Percentiles rank a stretch among this genome's conserved stretches.
Conservation (phyloP, 1,284 basidiomycete genomes). For the Cutaneotrichosporon sp. region DNA sequence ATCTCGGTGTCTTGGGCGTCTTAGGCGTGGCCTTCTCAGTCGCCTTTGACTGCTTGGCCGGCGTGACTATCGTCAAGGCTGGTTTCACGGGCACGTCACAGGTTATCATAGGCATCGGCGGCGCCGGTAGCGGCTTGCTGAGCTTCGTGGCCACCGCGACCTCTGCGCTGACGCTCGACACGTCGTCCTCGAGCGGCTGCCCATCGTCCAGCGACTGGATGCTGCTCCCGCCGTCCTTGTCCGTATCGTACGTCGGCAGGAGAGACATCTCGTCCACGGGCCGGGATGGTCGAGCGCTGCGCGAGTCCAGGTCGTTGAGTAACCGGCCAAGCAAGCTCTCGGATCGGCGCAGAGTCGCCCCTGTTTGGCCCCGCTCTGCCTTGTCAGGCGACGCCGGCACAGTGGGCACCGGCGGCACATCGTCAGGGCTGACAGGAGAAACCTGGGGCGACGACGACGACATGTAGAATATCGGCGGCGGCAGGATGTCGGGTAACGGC, state of each 20-base stretch:
- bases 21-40: no score
- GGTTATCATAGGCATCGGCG: no score
- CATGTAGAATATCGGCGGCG: no score
- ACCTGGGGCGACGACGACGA: no score
- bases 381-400: no score
- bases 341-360: constrained; percentile 4
- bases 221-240: background rate
- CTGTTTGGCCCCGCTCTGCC: no score
- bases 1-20: no score
- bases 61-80: background rate
- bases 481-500: no score
- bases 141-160: no score
- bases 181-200: background rate
- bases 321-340: constrained; percentile 15
- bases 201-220: background rate
- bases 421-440: background rate
- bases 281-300: constrained; percentile 7
- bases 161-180: no score
- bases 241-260: background rate
- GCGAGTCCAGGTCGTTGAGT: constrained; percentile 13
- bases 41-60: background rate
- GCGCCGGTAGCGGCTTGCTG: no score
- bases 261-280: background rate
- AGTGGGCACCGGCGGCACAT: background rate
- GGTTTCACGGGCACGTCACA: no score